Base-by-base conservation (phyloP, 345 rosid genomes). In the Salix brachista region DNA sequence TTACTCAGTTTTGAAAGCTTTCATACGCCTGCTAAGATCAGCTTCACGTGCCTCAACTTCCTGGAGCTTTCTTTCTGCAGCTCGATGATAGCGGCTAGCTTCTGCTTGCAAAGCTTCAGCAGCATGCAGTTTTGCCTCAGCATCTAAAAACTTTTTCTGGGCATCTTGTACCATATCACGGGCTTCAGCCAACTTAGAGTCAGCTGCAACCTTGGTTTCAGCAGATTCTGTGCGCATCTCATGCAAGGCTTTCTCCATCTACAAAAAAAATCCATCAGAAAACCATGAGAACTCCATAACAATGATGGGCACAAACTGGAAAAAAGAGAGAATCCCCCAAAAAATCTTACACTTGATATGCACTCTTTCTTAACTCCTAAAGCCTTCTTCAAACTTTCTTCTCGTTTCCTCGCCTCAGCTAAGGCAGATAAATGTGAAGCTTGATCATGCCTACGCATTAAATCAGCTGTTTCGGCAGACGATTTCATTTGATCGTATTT, bases 141-240 rank as follows among this genome's bases (percentile, higher is more conserved):
- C 90, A 67, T 90, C 97, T 71, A 78, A 61, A 54, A 75, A 76
- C 80, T 92, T 96, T 80, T 87, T 89, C 76, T 87, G 90, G 8
- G 91, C 91, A 82, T 88, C 91, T 74, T 92, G 97, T 39, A 86
- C 71, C 97, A 92, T 88, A 46, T 4, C 72, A 23, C 76, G 85
- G 61, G 92, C 97, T 84, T 92, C 98, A 76, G 90, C 86, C 79
- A 90, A 75, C 84, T 81, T 89, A 76, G 80, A 80, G 60, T 77
- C 94, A 41, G 98, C 94, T 34, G 97, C 81, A 87, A 96, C 91
- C 87, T 93, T 96, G 1, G 84, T 84, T 87, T 96, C 99, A 23
- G 98, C 97, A 86, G 89, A 87, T 83, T 96, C 97, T 65, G 93
- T 88, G 79, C 98, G 97, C 85, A 96, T 92, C 88, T 93, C 99